Evolutionary conservation across 768 basidiomycete species (phyloP).

Genomic region (Trametes meyenii): DNA sequence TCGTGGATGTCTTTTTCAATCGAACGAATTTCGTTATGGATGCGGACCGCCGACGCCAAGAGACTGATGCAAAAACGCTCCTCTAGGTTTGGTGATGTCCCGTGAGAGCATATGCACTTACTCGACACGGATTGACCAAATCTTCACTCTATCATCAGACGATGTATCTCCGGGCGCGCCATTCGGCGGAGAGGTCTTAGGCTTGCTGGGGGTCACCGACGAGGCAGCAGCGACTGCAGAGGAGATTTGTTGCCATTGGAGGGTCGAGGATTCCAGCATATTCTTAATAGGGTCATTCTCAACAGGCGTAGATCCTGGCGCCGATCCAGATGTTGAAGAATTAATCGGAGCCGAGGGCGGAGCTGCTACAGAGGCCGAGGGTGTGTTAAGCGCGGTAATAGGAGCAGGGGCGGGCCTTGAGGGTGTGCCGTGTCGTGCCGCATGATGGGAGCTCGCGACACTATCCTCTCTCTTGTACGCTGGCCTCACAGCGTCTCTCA

Average conservation of each 20-base stretch:
- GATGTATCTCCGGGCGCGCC: not conserved
- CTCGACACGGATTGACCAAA: slow-evolving; percentile 22
- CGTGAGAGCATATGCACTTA: slow-evolving; percentile 4
- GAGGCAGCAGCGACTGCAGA: slow-evolving; percentile 18
- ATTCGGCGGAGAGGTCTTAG: not conserved
- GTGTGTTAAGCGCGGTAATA: not conserved
- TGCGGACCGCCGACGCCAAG: slow-evolving; percentile 11
- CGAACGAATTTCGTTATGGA: slow-evolving; percentile 15
- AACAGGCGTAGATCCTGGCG: not conserved
- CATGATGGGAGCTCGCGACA: slow-evolving; percentile 14
- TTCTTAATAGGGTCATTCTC: slow-evolving; percentile 5
- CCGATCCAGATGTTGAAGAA: not conserved
- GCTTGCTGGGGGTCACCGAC: slow-evolving; percentile 1
- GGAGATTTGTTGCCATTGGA: slow-evolving; percentile 21
- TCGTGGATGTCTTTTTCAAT: slow-evolving; percentile 23
- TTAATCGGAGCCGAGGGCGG: not conserved
- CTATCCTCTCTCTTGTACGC: slow-evolving; percentile 8
- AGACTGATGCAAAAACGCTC: not conserved
- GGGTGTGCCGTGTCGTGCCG: not conserved
- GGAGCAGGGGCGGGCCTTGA: not conserved
- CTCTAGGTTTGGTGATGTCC: not conserved
- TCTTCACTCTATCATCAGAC: slow-evolving; percentile 8
- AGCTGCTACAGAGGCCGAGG: not conserved
- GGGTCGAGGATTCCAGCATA: slow-evolving; percentile 9
- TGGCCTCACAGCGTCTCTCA: slow-evolving; percentile 7